Base-by-base conservation (phyloP, 306 rosid species). In the Cucurbita ficifolia region DNA sequence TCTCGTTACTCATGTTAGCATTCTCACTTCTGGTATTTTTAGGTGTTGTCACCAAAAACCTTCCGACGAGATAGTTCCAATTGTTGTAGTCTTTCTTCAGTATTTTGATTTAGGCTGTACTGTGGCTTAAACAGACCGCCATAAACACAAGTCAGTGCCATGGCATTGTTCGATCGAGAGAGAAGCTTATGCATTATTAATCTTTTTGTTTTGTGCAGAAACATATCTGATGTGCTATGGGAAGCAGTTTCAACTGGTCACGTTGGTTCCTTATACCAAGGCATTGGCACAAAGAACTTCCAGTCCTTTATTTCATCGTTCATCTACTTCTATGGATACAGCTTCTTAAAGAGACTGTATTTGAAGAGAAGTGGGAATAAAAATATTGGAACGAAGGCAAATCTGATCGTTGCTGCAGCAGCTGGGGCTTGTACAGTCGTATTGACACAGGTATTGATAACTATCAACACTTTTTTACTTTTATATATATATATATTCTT, bases 241-340 rank as follows among this genome's bases (percentile, higher is more conserved):
- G 98, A 94, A 81, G 97, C 98, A 53, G 83, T 94, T 79, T 82
- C 96, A 74, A 87, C 81, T 3, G 85, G 83, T 38, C 94, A 82
- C 51, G 89, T 86, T 83, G 86, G 91, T 76, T 94, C 98, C 5
- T 75, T 90, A 76, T 94, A 85, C 82, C 97, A 94, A 79, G 98
- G 98, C 73, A 92, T 94, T 75, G 96, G 97, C 80, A 87, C 95
- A 22, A 90, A 94, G 86, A 89, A 94, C 39, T 77, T 94, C 36
- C 97, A 89, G 81, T 86, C 97, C 70, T 94, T 87, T 73, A 67
- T 94, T 62, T 90, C 96, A 0, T 85, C 85, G 2, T 94, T 90
- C 79, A 75, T 90, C 54, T 94, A 94, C 84, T 94, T 94, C 90
- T 94, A 94, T 79, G 97, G 98, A 77, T 94, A 94, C 80, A 89